These are phyloP conservation scores for Urtica urens DNA, from an alignment of 306 rosid genomes.

Conservation along the genomic window DNA sequence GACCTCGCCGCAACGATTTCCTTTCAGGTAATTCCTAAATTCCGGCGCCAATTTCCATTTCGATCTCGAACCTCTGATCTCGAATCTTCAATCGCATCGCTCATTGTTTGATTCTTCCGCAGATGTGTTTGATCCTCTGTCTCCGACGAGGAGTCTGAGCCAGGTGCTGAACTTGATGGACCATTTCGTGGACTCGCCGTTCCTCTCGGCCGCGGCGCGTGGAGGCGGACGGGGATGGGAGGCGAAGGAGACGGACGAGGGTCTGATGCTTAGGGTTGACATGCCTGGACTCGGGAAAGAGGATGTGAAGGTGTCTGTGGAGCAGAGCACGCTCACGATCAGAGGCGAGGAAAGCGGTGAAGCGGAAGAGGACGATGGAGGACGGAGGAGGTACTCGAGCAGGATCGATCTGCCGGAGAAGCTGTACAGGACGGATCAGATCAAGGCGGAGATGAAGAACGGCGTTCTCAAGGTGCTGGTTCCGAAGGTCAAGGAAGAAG, in stretches of 20 bases:
- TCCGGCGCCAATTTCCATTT: too few species aligned
- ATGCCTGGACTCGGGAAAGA: slow-evolving; percentile 24
- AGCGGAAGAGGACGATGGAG: not conserved
- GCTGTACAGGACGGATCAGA: slow-evolving; percentile 7
- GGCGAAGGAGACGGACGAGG: slow-evolving; percentile 17
- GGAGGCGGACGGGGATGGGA: slow-evolving; percentile 7
- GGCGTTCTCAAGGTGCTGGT: slow-evolving; percentile 15
- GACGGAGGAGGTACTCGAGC: slow-evolving; percentile 8
- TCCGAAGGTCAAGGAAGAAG: slow-evolving; percentile 17
- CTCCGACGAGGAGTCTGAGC: slow-evolving; percentile 49
- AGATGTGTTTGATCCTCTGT: slow-evolving; percentile 71
- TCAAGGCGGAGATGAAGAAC: slow-evolving; percentile 27
- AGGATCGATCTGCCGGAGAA: slow-evolving; percentile 18
- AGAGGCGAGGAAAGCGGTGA: slow-evolving; percentile 13
- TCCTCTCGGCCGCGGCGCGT: not conserved
- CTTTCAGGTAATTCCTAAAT: slow-evolving; percentile 33
- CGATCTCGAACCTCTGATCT: slow-evolving; percentile 1
- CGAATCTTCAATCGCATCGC: not conserved
- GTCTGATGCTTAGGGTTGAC: slow-evolving; percentile 17
- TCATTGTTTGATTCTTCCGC: not conserved
- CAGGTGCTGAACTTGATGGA: slow-evolving; percentile 79
- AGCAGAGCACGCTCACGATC: slow-evolving; percentile 14
- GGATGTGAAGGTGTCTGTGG: slow-evolving; percentile 17
- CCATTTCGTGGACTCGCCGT: slow-evolving; percentile 19
- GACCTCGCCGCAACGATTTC: slow-evolving; percentile 16